phyloP scores from a whole-genome alignment of 1,284 basidiomycete species.

The Ustilago xerochloae region DNA sequence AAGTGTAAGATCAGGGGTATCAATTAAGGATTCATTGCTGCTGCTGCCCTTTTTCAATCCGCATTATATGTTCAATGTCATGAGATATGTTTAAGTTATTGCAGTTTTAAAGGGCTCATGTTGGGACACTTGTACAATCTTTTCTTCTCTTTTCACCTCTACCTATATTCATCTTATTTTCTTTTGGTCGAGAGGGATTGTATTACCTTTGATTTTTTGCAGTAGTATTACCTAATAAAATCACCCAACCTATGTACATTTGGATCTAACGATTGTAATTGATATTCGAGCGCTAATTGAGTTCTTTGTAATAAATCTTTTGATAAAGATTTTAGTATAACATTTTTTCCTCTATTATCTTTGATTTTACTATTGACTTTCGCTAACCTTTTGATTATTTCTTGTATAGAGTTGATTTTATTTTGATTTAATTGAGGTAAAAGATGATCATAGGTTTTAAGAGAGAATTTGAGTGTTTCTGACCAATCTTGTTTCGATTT shows the following conservation, averaged over 20 bases:
- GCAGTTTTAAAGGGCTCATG: too few species aligned
- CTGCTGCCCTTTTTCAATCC: too few species aligned
- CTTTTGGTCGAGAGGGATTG: too few species aligned
- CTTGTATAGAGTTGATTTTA: conserved; percentile 2
- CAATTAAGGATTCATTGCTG: too few species aligned
- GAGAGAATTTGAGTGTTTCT: conserved; percentile 7
- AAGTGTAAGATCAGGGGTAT: too few species aligned
- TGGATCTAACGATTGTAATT: conserved; percentile 11
- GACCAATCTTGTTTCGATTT: neutral
- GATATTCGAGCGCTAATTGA: conserved; percentile 19
- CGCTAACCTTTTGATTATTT: conserved; percentile 1
- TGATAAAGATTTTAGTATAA: conserved; percentile 17
- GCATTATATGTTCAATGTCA: too few species aligned
- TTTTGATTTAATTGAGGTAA: conserved; percentile 1
- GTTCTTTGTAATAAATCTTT: conserved; percentile 28
- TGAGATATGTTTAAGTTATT: too few species aligned
- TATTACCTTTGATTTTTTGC: too few species aligned
- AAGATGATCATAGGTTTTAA: conserved; percentile 1
- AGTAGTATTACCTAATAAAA: neutral
- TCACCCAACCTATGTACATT: neutral
- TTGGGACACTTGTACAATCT: too few species aligned
- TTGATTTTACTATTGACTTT: conserved; percentile 20
- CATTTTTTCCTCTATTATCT: conserved; percentile 24
- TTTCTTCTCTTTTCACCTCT: too few species aligned
- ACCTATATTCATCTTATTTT: too few species aligned